These are phyloP conservation scores for Physcomitrium patens DNA, from an alignment of 225 moss, liverwort and hornwort species.

Conservation along the genomic window DNA sequence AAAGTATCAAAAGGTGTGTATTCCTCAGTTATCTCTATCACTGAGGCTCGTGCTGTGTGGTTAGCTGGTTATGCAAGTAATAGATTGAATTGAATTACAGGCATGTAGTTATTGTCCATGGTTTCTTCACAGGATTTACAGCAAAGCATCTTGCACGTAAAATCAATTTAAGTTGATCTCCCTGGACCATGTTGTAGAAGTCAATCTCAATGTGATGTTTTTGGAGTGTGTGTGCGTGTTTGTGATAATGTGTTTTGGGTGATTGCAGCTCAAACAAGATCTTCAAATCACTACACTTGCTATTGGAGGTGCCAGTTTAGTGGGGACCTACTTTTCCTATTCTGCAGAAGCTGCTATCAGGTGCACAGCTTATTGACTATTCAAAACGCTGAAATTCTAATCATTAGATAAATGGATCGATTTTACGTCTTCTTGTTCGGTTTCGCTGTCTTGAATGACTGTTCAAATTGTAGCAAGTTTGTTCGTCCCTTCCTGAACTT, in stretches of 20 bases:
- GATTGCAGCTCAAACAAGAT: conserved; percentile 72
- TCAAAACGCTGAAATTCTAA: not conserved
- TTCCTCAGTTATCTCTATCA: not conserved
- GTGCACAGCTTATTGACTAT: conserved; percentile 32
- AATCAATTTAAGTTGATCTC: not conserved
- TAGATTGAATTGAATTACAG: not conserved
- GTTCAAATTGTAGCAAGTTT: no score
- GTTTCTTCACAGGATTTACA: not conserved
- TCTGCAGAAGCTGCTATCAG: conserved; percentile 81
- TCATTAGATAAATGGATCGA: not conserved
- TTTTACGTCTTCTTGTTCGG: not conserved
- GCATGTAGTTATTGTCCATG: not conserved
- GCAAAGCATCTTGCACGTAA: not conserved
- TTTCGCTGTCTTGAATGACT: not conserved
- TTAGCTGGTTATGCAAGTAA: no score
- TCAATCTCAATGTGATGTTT: not conserved
- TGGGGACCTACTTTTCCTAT: conserved; percentile 67
- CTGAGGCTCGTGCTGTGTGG: not conserved
- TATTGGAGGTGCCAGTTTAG: conserved; percentile 59
- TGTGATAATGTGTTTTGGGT: conserved; percentile 16
- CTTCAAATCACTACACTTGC: conserved; percentile 74
- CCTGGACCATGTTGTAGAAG: not conserved
- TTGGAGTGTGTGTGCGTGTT: not conserved
- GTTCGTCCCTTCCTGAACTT: no score
- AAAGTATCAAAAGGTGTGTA: conserved; percentile 55